Conservation (phyloP, 768 basidiomycete species). For the Naganishia vaughanmartiniae region DNA sequence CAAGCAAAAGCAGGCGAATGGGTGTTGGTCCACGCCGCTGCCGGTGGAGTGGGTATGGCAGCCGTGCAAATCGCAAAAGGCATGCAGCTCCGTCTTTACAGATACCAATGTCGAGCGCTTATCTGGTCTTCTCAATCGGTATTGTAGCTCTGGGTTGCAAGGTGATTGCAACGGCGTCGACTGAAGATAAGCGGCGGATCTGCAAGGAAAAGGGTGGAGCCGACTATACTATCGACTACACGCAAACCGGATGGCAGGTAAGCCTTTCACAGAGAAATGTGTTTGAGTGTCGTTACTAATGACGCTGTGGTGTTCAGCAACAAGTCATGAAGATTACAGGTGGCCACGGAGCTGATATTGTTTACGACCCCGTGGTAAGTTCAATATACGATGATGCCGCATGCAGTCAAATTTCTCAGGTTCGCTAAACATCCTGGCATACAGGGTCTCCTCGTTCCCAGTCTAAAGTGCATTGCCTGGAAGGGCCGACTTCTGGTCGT, state of each 20-base stretch:
- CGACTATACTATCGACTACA: slow-evolving; percentile 79
- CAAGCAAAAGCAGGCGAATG: slow-evolving; percentile 82
- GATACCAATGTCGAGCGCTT: background rate
- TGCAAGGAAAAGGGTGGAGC: slow-evolving; percentile 74
- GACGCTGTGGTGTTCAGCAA: slow-evolving; percentile 56
- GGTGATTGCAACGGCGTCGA: slow-evolving; percentile 82
- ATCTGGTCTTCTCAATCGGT: background rate
- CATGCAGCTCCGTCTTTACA: slow-evolving; percentile 44
- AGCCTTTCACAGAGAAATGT: background rate
- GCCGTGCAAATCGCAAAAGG: slow-evolving; percentile 93
- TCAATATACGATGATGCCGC: background rate
- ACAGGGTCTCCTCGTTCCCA: slow-evolving; percentile 60
- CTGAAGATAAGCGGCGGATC: slow-evolving; percentile 68
- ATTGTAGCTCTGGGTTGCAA: slow-evolving; percentile 75
- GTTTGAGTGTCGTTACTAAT: background rate
- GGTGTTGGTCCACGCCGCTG: slow-evolving; percentile 90
- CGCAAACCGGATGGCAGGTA: slow-evolving; percentile 66
- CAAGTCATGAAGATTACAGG: slow-evolving; percentile 77
- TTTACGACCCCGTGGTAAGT: slow-evolving; percentile 52
- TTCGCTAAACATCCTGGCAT: slow-evolving; percentile 16
- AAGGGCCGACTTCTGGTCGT: slow-evolving; percentile 90
- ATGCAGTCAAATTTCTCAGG: background rate
- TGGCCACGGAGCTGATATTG: slow-evolving; percentile 70
- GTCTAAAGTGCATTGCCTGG: slow-evolving; percentile 86
- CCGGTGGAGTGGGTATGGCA: slow-evolving; percentile 88